A percentile compares a stretch with the other conserved stretches of the same genome.
These are phyloP conservation scores for Penicillium paxilli DNA, from an alignment of 495 filamentous ascomycete genomes.

Conservation along the genomic window DNA sequence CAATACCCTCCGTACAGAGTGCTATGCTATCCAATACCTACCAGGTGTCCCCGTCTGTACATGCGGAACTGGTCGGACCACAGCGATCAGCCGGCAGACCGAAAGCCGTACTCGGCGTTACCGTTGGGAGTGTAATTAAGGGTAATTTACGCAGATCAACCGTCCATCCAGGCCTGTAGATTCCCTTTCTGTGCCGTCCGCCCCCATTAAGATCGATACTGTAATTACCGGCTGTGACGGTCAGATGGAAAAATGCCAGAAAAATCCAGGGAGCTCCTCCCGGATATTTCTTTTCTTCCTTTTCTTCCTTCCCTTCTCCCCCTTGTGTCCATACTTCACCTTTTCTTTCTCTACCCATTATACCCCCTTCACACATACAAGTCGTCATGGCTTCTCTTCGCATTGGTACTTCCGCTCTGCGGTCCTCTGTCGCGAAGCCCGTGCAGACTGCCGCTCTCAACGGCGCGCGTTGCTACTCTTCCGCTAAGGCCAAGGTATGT, in stretches of 20 bases:
- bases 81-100: neutral
- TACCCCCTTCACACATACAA: constrained; percentile 36
- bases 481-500: constrained; percentile 79
- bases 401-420: constrained; percentile 72
- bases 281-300: constrained; percentile 27
- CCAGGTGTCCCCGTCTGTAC: neutral
- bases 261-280: constrained; percentile 25
- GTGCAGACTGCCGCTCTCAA: constrained; percentile 72
- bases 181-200: no score
- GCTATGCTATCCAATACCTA: neutral
- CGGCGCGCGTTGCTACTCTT: constrained; percentile 84
- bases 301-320: constrained; percentile 18
- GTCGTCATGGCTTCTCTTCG: constrained; percentile 72
- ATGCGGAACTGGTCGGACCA: neutral
- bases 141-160: constrained; percentile 4
- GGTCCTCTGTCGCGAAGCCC: constrained; percentile 63
- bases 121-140: constrained; percentile 1
- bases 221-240: constrained; percentile 12
- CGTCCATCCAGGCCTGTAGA: no score
- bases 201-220: neutral
- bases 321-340: constrained; percentile 19
- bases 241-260: constrained; percentile 36
- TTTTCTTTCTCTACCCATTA: constrained; percentile 25
- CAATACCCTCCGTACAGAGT: no score
- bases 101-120: constrained; percentile 3